phyloP scores from a whole-genome alignment of 108 stramenopile genomes.

The Parmales sp. region DNA sequence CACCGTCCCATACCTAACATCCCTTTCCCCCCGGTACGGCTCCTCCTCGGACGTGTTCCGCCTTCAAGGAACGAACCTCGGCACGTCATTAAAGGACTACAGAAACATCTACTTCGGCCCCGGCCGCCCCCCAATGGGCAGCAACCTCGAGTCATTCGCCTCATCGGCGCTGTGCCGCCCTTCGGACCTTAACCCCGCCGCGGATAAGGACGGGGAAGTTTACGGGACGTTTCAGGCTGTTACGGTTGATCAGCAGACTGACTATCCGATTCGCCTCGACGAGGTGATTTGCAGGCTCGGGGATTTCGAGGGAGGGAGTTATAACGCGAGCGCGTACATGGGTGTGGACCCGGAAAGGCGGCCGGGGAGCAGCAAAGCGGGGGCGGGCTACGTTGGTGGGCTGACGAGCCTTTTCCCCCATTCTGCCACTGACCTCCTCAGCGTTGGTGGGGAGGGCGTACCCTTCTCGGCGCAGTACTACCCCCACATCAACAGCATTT shows the following conservation, averaged over 20 bases:
- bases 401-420: not conserved
- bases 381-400: not conserved
- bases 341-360: not conserved
- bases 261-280: not conserved
- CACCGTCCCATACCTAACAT: not conserved
- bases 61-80: not conserved
- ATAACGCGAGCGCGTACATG: constrained; percentile 1
- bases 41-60: not conserved
- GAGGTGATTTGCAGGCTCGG: constrained; percentile 7
- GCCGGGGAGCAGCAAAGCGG: not conserved
- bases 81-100: not conserved
- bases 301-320: constrained; percentile 9
- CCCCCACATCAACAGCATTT: not conserved
- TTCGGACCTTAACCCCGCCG: constrained; percentile 6
- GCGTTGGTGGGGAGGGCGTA: not conserved
- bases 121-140: constrained; percentile 12
- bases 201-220: not conserved
- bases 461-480: constrained; percentile 3
- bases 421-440: not conserved
- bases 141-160: not conserved
- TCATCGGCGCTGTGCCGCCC: constrained; percentile 11
- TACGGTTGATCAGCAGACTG: constrained; percentile 4
- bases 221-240: not conserved
- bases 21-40: not conserved
- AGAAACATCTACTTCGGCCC: constrained; percentile 11